A percentile compares a stretch with the other conserved stretches of the same genome.
phyloP scores from a whole-genome alignment of 306 rosid genomes.

The Quercus glauca region DNA sequence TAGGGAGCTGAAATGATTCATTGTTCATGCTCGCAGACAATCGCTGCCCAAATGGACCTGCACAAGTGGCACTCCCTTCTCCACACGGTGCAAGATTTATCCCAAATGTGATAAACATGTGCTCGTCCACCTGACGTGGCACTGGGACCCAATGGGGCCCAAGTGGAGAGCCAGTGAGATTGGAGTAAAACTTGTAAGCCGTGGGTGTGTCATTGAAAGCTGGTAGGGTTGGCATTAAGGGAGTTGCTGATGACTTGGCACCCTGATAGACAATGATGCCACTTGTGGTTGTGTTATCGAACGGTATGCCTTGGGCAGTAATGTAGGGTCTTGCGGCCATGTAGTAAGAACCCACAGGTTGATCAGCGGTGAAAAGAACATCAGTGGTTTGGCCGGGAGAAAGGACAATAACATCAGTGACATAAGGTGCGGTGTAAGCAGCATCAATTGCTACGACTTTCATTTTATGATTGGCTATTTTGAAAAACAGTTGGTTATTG shows the following conservation, averaged over 20 bases:
- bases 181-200: conserved; percentile 49
- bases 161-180: conserved; percentile 22
- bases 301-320: accelerated
- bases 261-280: conserved; percentile 43
- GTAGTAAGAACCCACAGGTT: conserved; percentile 45
- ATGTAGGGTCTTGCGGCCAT: conserved; percentile 53
- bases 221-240: conserved; percentile 48
- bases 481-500: conserved; percentile 59
- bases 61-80: conserved; percentile 22
- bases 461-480: conserved; percentile 57
- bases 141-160: conserved; percentile 55
- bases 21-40: conserved; percentile 70
- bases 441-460: conserved; percentile 66
- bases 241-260: conserved; percentile 2
- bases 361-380: conserved; percentile 45
- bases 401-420: conserved; percentile 37
- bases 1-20: conserved; percentile 54
- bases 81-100: conserved; percentile 28
- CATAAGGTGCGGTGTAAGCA: conserved; percentile 42
- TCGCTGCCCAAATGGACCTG: conserved; percentile 2
- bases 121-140: conserved; percentile 43
- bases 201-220: conserved; percentile 34
- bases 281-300: conserved; percentile 29
- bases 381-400: conserved; percentile 70
- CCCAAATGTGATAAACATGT: conserved; percentile 51